Evolutionary conservation across 108 stramenopile species (phyloP).

Genomic region (Cyclotella sp.): DNA sequence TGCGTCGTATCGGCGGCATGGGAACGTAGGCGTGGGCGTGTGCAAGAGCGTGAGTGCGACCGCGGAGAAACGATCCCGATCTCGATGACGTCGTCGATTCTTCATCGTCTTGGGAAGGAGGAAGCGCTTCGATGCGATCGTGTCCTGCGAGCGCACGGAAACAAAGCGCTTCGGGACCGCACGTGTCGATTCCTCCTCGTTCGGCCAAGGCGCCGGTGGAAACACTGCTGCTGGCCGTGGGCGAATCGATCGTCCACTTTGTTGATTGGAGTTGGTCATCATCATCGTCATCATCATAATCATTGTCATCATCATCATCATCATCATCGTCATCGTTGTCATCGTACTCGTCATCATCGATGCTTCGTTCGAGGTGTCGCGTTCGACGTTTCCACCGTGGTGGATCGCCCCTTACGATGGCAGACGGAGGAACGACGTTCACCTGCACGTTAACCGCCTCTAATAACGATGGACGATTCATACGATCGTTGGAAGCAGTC

Average conservation of each 20-base stretch:
- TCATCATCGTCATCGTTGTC: neutral
- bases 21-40: conserved; percentile 2
- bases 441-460: neutral
- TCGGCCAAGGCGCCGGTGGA: neutral
- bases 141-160: neutral
- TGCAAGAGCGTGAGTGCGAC: neutral
- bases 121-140: neutral
- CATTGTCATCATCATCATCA: no score
- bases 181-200: neutral
- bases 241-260: neutral
- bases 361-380: neutral
- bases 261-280: no score
- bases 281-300: no score
- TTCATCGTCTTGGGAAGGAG: neutral
- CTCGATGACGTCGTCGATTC: neutral
- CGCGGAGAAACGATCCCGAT: neutral
- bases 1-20: neutral
- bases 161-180: neutral
- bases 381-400: neutral
- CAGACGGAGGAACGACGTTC: neutral
- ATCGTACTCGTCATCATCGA: neutral
- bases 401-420: neutral
- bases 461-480: neutral
- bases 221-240: neutral
- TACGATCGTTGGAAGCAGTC: neutral